Conservation (phyloP, 768 basidiomycete genomes). For the Pulveroboletus sp. region DNA sequence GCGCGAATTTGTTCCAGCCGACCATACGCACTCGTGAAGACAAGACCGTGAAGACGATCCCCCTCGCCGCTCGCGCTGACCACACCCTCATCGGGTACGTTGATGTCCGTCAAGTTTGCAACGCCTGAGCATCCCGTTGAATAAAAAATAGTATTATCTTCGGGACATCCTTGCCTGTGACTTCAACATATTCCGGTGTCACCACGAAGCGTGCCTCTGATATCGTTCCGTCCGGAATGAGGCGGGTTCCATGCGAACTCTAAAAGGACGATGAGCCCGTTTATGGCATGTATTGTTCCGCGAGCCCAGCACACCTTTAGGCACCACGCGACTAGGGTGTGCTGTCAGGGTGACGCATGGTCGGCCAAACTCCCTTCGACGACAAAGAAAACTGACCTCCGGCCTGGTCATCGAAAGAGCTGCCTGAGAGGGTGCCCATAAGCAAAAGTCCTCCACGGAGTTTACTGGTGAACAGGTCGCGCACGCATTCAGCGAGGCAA, state of each 20-base stretch:
- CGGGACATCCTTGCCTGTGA: constrained; percentile 45
- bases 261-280: constrained; percentile 19
- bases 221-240: constrained; percentile 73
- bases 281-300: not conserved
- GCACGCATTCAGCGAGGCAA: not conserved
- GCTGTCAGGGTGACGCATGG: constrained; percentile 27
- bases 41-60: constrained; percentile 61
- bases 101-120: constrained; percentile 62
- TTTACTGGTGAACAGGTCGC: constrained; percentile 41
- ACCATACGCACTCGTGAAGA: constrained; percentile 72
- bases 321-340: constrained; percentile 54
- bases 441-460: constrained; percentile 51
- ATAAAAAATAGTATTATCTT: constrained; percentile 16
- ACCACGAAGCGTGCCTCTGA: constrained; percentile 63
- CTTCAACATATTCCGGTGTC: constrained; percentile 72
- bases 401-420: constrained; percentile 55
- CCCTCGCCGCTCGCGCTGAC: constrained; percentile 57
- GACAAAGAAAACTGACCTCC: constrained; percentile 41
- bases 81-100: constrained; percentile 55
- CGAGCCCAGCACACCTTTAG: constrained; percentile 31
- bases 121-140: constrained; percentile 43
- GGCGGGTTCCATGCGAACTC: constrained; percentile 56
- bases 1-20: constrained; percentile 56
- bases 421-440: constrained; percentile 49
- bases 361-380: constrained; percentile 8